phyloP scores from a whole-genome alignment of 495 filamentous ascomycete genomes.

The Apiosordaria backusii region DNA sequence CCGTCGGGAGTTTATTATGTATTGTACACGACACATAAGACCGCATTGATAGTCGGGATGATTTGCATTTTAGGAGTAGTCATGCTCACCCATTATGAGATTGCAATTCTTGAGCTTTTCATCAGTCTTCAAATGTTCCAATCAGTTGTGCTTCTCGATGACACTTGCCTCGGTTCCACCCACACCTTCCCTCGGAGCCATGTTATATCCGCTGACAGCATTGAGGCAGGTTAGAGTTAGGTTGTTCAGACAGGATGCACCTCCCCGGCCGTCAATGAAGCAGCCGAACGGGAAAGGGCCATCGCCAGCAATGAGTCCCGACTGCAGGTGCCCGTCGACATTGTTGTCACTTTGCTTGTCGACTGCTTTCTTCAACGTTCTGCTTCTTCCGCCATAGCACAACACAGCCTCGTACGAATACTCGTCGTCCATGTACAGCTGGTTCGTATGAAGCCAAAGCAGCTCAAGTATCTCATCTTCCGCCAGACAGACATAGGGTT shows the following conservation, averaged over 20 bases:
- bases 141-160: background rate
- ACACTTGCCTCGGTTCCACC: background rate
- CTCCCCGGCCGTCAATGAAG: background rate
- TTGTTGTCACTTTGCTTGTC: background rate
- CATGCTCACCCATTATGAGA: conserved; percentile 12
- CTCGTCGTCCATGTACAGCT: background rate
- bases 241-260: background rate
- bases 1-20: conserved; percentile 33
- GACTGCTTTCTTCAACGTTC: background rate
- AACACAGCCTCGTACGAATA: background rate
- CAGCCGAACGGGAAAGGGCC: background rate
- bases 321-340: background rate
- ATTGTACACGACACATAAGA: conserved; percentile 38
- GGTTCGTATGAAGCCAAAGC: background rate
- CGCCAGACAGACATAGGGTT: conserved; percentile 20
- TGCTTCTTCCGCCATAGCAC: background rate
- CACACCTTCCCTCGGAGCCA: background rate
- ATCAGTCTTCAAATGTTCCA: background rate
- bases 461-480: conserved; percentile 14
- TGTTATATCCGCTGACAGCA: background rate
- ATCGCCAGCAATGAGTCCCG: background rate
- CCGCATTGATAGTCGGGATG: conserved; percentile 11
- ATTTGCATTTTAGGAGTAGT: conserved; percentile 26
- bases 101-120: conserved; percentile 1
- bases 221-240: background rate